These are phyloP conservation scores for Saussurea involucrata DNA, from an alignment of 129 eudicot species.

Conservation along the genomic window DNA sequence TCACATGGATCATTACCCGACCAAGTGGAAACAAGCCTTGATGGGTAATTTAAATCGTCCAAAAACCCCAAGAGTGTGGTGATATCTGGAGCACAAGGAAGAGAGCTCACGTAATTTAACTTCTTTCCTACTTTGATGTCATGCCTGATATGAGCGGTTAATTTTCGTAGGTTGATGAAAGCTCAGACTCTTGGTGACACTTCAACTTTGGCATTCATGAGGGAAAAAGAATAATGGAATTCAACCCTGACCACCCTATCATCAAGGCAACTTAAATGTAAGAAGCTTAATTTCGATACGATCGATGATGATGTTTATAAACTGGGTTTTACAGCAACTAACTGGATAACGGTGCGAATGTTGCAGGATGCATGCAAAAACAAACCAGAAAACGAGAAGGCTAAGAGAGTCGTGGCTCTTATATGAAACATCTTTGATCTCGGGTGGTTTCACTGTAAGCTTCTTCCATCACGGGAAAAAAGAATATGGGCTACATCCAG, in stretches of 20 bases:
- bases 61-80: conserved; percentile 48
- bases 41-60: conserved; percentile 40
- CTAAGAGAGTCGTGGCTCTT: conserved; percentile 75
- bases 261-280: conserved; percentile 84
- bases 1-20: conserved; percentile 59
- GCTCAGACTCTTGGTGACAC: conserved; percentile 95
- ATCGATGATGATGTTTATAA: neutral
- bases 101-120: too few species aligned
- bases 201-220: conserved; percentile 83
- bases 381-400: conserved; percentile 73
- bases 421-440: conserved; percentile 83
- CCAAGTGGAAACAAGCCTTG: conserved; percentile 49
- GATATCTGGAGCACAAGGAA: conserved; percentile 47
- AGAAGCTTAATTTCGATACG: neutral
- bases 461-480: neutral
- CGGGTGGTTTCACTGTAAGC: conserved; percentile 92
- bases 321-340: too few species aligned
- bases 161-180: conserved; percentile 63
- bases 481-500: too few species aligned
- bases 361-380: conserved; percentile 97
- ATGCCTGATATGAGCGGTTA: neutral
- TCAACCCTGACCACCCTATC: conserved; percentile 93
- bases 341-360: too few species aligned
- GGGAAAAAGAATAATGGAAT: conserved; percentile 83
- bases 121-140: neutral